Evolutionary conservation across 2,329 filamentous ascomycete genomes (phyloP).

Genomic region (Onygena corvina): DNA sequence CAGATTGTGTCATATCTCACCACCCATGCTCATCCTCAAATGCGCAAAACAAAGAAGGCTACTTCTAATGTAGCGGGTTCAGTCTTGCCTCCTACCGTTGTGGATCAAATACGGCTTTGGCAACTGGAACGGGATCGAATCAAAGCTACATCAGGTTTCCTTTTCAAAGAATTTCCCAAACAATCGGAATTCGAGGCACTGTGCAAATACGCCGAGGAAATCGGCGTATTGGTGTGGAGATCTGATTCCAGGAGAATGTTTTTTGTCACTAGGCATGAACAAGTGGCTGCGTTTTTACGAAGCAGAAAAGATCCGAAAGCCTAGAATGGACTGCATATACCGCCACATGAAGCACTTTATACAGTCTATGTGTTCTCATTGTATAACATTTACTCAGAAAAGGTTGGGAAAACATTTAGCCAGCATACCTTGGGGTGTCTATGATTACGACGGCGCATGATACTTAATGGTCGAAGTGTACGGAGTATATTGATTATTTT

Average conservation of each 20-base stretch:
- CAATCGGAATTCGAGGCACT: constrained; percentile 49
- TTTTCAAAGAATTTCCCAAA: constrained; percentile 79
- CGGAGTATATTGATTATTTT: background rate
- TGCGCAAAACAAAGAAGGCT: constrained; percentile 51
- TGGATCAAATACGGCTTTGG: constrained; percentile 95
- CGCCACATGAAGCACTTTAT: background rate
- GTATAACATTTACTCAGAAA: background rate
- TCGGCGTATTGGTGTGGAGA: constrained; percentile 81
- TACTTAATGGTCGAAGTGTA: background rate
- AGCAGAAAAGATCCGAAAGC: constrained; percentile 43
- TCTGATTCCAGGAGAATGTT: constrained; percentile 71
- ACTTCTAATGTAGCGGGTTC: constrained; percentile 41
- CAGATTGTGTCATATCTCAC: constrained; percentile 91
- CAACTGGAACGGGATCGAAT: constrained; percentile 95
- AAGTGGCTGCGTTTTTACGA: constrained; percentile 69
- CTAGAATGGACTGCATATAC: constrained; percentile 3
- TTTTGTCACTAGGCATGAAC: constrained; percentile 84
- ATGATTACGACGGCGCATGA: background rate
- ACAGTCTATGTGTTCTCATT: background rate
- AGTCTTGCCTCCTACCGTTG: constrained; percentile 83
- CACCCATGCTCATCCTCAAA: constrained; percentile 87
- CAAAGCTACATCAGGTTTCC: constrained; percentile 66
- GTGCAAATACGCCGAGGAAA: constrained; percentile 62
- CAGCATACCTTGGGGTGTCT: background rate
- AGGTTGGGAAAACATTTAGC: background rate